Conservation (phyloP, 164 flowering plant species). For the Tetrastigma voinierianum region DNA sequence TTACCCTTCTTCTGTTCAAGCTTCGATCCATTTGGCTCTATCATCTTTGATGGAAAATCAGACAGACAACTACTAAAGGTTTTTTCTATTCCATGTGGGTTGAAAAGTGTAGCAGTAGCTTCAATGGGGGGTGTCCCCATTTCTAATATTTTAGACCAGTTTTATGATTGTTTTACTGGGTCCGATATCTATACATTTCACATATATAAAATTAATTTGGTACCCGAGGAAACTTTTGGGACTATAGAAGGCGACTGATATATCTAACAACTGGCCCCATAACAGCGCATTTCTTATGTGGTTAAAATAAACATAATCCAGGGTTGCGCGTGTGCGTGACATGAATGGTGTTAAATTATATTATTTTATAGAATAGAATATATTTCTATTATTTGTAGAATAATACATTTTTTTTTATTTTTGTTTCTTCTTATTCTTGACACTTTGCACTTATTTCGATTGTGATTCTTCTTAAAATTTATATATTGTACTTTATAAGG, state of each 20-base stretch:
- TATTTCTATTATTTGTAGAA: too few relatives aligned
- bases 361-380: too few relatives aligned
- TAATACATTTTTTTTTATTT: too few relatives aligned
- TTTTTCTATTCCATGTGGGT: constrained; percentile 3
- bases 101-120: constrained; percentile 4
- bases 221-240: constrained; percentile 1
- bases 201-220: neutral
- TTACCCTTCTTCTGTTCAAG: neutral
- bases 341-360: too few relatives aligned
- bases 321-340: constrained; percentile 19
- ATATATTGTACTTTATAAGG: too few relatives aligned
- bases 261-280: constrained; percentile 2
- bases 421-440: too few relatives aligned
- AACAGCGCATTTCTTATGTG: constrained; percentile 6
- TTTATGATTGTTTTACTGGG: constrained; percentile 9
- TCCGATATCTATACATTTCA: neutral
- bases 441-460: too few relatives aligned
- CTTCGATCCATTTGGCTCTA: constrained; percentile 5
- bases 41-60: neutral
- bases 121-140: constrained; percentile 1
- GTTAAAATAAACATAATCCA: constrained; percentile 11
- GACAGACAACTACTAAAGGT: neutral
- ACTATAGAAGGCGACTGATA: constrained; percentile 4
- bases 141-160: neutral
- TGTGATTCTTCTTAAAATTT: too few relatives aligned